Evolutionary conservation across 1,284 basidiomycete species (phyloP).

Genomic region (Kalmanozyma brasiliensis): DNA sequence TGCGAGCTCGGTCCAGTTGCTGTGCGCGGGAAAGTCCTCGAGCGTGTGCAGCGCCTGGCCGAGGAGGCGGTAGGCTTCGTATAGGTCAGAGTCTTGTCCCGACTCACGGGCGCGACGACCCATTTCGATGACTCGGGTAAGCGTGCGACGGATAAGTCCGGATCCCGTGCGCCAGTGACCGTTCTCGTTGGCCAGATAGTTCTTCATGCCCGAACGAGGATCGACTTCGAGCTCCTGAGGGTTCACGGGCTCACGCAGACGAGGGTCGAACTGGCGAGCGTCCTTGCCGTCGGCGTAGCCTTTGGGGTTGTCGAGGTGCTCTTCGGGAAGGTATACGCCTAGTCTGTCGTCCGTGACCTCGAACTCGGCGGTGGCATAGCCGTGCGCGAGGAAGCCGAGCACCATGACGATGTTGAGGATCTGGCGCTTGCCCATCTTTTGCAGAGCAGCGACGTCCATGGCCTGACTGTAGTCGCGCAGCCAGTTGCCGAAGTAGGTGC

Average conservation of each 20-base stretch:
- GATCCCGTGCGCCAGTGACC: slow-evolving; percentile 85
- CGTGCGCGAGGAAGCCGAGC: slow-evolving; percentile 70
- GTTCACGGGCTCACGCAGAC: slow-evolving; percentile 80
- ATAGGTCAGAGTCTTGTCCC: slow-evolving; percentile 74
- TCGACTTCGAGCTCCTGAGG: slow-evolving; percentile 87
- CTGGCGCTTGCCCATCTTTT: slow-evolving; percentile 72
- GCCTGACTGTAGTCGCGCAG: slow-evolving; percentile 62
- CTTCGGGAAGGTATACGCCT: slow-evolving; percentile 84
- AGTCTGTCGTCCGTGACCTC: slow-evolving; percentile 88
- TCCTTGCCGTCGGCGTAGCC: slow-evolving; percentile 79
- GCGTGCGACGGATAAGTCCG: slow-evolving; percentile 79
- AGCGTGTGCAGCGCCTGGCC: slow-evolving; percentile 76
- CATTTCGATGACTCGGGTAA: slow-evolving; percentile 77
- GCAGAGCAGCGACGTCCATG: slow-evolving; percentile 74
- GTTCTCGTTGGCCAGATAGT: slow-evolving; percentile 88
- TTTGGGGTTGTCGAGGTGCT: slow-evolving; percentile 76
- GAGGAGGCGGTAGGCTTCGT: slow-evolving; percentile 73
- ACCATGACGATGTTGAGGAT: slow-evolving; percentile 87
- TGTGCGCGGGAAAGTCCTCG: slow-evolving; percentile 89
- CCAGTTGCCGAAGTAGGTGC: slow-evolving; percentile 65
- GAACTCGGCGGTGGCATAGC: slow-evolving; percentile 75
- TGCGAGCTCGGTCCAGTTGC: slow-evolving; percentile 69
- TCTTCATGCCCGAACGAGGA: slow-evolving; percentile 89
- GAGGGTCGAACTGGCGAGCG: slow-evolving; percentile 78
- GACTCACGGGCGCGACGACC: slow-evolving; percentile 74